Percentiles rank a stretch among this genome's conserved stretches.
phyloP scores from a whole-genome alignment of 2,329 filamentous ascomycete genomes.

The Pestalotiopsis sp. region DNA sequence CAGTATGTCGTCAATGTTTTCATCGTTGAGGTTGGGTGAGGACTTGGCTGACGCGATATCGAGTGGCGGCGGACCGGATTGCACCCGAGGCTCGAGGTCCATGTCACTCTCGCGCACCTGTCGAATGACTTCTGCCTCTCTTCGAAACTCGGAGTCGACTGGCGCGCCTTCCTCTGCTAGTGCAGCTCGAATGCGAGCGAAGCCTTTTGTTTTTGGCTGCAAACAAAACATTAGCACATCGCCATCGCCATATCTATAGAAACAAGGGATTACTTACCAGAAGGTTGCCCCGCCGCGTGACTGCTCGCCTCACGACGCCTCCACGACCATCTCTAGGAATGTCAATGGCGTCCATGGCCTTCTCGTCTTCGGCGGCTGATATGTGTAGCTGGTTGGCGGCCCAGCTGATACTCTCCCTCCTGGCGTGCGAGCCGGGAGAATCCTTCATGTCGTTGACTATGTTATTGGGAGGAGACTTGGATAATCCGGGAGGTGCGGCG shows the following conservation, averaged over 20 bases:
- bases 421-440: constrained; percentile 48
- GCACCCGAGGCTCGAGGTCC: constrained; percentile 51
- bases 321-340: constrained; percentile 60
- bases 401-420: constrained; percentile 87
- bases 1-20: constrained; percentile 68
- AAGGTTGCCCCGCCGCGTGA: constrained; percentile 86
- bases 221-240: constrained; percentile 30
- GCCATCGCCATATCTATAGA: constrained; percentile 14
- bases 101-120: constrained; percentile 91
- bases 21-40: constrained; percentile 67
- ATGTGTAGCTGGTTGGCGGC: constrained; percentile 89
- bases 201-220: constrained; percentile 94
- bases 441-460: constrained; percentile 40
- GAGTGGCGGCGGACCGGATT: constrained; percentile 38
- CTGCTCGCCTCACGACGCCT: constrained; percentile 78
- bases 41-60: constrained; percentile 63
- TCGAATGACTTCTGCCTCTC: constrained; percentile 93
- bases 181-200: constrained; percentile 88
- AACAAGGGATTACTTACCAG: constrained; percentile 59
- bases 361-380: constrained; percentile 79
- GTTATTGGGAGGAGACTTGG: constrained; percentile 72
- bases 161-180: constrained; percentile 87
- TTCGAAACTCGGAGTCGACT: constrained; percentile 83
- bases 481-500: constrained; percentile 45
- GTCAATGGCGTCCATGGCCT: constrained; percentile 51